phyloP scores from a whole-genome alignment of 176 grass and related monocot species.

The Thalia dealbata region DNA sequence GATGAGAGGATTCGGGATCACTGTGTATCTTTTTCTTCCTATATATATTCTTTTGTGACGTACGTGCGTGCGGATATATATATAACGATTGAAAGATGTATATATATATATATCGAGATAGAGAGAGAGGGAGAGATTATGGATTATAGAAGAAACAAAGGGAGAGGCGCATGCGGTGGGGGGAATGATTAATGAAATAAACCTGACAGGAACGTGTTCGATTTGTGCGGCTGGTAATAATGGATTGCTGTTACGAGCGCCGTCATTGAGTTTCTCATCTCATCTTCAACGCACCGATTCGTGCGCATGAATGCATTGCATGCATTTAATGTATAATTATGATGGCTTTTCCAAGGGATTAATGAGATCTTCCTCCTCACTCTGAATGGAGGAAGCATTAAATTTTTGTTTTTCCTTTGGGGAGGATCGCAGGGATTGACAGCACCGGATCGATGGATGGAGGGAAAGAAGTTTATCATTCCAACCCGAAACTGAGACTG shows the following conservation, averaged over 20 bases:
- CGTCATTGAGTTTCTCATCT: not conserved
- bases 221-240: conserved; percentile 1
- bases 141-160: not conserved
- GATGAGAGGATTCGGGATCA: not conserved
- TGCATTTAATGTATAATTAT: conserved; percentile 5
- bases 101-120: too few relatives aligned
- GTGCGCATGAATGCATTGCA: not conserved
- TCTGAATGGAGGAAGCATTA: not conserved
- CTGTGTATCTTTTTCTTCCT: not conserved
- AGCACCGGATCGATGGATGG: too few relatives aligned
- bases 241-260: not conserved
- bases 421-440: not conserved
- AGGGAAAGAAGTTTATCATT: too few relatives aligned
- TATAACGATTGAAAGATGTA: not conserved
- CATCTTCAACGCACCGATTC: not conserved
- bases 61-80: too few relatives aligned
- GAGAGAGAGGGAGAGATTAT: not conserved
- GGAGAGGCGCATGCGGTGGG: not conserved
- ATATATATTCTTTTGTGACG: not conserved
- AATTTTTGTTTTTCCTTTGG: not conserved
- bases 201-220: too few relatives aligned
- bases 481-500: too few relatives aligned
- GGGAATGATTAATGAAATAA: too few relatives aligned
- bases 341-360: conserved; percentile 3
- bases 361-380: not conserved